Evolutionary conservation across 805 yeast species (phyloP).

Genomic region (Metschnikowia henanensis): DNA sequence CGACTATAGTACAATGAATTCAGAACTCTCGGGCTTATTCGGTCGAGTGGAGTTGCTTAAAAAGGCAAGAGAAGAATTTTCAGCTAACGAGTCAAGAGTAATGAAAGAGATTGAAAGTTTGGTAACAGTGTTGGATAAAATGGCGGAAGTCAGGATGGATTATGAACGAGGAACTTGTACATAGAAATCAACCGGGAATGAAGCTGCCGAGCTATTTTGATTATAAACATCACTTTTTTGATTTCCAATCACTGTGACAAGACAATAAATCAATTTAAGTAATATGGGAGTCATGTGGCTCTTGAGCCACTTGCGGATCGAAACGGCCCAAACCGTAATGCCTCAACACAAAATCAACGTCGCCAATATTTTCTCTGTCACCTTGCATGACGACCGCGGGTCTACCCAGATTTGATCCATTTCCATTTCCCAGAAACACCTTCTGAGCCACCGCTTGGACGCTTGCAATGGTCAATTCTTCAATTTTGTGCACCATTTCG

Average conservation of each 20-base stretch:
- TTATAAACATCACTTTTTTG: no score
- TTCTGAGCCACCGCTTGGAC: constrained; percentile 71
- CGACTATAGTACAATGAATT: background rate
- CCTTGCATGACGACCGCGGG: constrained; percentile 95
- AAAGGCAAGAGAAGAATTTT: background rate
- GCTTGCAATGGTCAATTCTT: constrained; percentile 63
- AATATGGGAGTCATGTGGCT: no score
- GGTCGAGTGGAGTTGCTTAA: background rate
- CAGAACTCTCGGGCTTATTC: background rate
- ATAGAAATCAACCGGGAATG: background rate
- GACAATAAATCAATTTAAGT: background rate
- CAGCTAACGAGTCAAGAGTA: background rate
- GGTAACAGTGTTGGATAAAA: background rate
- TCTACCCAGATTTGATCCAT: constrained; percentile 47
- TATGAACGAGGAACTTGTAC: background rate
- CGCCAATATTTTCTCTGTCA: constrained; percentile 81
- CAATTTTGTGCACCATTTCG: constrained; percentile 82
- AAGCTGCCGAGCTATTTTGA: no score
- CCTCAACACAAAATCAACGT: constrained; percentile 62
- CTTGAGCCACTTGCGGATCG: no score
- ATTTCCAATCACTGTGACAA: no score
- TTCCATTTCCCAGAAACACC: constrained; percentile 65
- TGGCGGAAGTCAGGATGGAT: background rate
- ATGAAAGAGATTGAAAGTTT: constrained; percentile 1
- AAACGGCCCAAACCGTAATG: constrained; percentile 65